Percentiles rank a stretch among this genome's conserved stretches.
These are phyloP conservation scores for Endoconidiophora polonica DNA, from an alignment of 2,329 filamentous ascomycete species.

Conservation along the genomic window DNA sequence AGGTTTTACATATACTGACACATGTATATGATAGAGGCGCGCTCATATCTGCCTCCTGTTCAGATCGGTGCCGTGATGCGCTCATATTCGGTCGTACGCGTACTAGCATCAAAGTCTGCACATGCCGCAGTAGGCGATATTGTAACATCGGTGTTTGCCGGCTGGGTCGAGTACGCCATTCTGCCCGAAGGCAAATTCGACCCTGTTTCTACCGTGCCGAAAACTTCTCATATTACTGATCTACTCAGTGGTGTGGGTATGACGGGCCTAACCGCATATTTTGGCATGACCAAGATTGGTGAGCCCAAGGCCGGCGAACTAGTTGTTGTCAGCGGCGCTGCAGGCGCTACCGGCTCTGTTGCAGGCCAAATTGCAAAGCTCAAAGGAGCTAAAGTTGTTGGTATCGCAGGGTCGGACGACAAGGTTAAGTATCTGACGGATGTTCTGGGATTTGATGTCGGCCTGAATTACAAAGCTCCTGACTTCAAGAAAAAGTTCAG, in stretches of 20 bases:
- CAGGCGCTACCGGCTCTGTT: slow-evolving; percentile 61
- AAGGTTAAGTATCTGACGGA: slow-evolving; percentile 50
- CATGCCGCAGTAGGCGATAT: slow-evolving; percentile 40
- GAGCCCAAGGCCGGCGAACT: slow-evolving; percentile 52
- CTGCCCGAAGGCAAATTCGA: slow-evolving; percentile 34
- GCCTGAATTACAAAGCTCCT: slow-evolving; percentile 51
- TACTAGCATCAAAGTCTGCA: slow-evolving; percentile 41
- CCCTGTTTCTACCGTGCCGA: slow-evolving; percentile 24
- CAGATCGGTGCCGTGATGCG: slow-evolving; percentile 54
- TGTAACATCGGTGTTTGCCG: slow-evolving; percentile 32
- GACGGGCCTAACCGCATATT: slow-evolving; percentile 61
- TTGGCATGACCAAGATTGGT: slow-evolving; percentile 53
- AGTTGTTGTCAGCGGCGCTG: slow-evolving; percentile 62
- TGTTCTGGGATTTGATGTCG: slow-evolving; percentile 49
- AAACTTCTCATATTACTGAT: slow-evolving; percentile 34
- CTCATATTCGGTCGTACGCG: slow-evolving; percentile 40
- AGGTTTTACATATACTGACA: neutral
- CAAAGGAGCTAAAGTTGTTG: slow-evolving; percentile 44
- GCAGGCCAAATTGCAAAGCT: slow-evolving; percentile 66
- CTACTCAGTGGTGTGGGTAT: slow-evolving; percentile 45
- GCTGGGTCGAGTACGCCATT: slow-evolving; percentile 53
- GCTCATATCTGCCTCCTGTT: slow-evolving; percentile 52
- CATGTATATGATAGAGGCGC: slow-evolving; percentile 21
- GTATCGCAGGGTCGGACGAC: slow-evolving; percentile 47
- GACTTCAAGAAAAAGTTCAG: slow-evolving; percentile 45